Percentiles rank a stretch among this genome's conserved stretches.
Evolutionary conservation across 371 early-diverging fungal species (phyloP).

Genomic region (Batkoa obscura): DNA sequence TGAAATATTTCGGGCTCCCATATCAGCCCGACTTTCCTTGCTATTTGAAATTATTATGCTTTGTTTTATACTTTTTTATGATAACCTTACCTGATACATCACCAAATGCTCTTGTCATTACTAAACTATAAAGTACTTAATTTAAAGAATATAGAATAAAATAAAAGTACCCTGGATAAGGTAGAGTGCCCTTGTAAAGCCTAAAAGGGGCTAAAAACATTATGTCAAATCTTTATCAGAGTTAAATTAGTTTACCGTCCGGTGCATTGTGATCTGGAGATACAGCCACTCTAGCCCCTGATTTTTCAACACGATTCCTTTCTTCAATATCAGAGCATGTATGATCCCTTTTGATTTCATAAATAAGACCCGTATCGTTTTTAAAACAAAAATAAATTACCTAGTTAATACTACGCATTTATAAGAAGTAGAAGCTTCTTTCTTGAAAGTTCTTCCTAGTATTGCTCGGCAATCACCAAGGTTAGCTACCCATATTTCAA

Average conservation of each 20-base stretch:
- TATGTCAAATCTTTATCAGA: too few relatives aligned
- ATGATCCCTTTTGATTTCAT: neutral
- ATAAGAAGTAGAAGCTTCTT: too few relatives aligned
- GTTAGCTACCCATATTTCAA: neutral
- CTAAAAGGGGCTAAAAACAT: slow-evolving; percentile 4
- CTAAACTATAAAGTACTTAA: neutral
- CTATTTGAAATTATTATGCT: neutral
- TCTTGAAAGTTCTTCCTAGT: too few relatives aligned
- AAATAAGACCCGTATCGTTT: neutral
- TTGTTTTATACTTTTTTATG: neutral
- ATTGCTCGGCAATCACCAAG: neutral
- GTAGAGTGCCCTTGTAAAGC: slow-evolving; percentile 3
- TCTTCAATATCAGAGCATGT: slow-evolving; percentile 3
- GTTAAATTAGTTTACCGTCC: neutral
- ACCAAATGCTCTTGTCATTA: slow-evolving; percentile 5
- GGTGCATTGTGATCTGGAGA: neutral
- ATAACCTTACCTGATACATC: neutral
- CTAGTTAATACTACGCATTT: too few relatives aligned
- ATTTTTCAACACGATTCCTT: neutral
- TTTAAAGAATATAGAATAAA: too few relatives aligned
- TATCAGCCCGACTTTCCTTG: slow-evolving; percentile 1
- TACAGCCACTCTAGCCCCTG: slow-evolving; percentile 3
- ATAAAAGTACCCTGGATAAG: slow-evolving; percentile 4
- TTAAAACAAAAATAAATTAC: too few relatives aligned
- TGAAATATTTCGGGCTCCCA: slow-evolving; percentile 48